Evolutionary conservation across 148 eudicot genomes (phyloP).

Genomic region (Limonium bicolor): DNA sequence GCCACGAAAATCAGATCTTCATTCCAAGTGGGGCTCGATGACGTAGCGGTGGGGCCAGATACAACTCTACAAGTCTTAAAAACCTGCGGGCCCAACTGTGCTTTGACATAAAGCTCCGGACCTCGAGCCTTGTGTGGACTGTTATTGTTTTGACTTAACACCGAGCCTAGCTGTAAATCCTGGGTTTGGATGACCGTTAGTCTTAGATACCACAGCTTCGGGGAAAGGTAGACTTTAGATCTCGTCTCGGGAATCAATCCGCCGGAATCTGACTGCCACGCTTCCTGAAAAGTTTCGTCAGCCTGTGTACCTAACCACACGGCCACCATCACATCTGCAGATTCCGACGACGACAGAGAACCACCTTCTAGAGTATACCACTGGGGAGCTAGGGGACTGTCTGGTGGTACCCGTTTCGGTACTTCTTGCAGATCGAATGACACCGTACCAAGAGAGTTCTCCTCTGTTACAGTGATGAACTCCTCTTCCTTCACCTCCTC

Average conservation of each 20-base stretch:
- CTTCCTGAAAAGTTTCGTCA: conserved; percentile 80
- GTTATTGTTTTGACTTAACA: conserved; percentile 11
- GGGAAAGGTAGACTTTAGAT: conserved; percentile 78
- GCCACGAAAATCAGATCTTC: conserved; percentile 78
- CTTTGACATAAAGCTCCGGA: conserved; percentile 43
- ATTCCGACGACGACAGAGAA: conserved; percentile 14
- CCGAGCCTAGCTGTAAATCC: conserved; percentile 57
- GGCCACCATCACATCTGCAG: conserved; percentile 62
- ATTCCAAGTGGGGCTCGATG: conserved; percentile 69
- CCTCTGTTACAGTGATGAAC: conserved; percentile 1
- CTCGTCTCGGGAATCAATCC: conserved; percentile 78
- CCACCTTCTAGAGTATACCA: conserved; percentile 74
- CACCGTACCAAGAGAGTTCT: conserved; percentile 42
- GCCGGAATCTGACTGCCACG: conserved; percentile 92
- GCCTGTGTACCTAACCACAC: conserved; percentile 96
- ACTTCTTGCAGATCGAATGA: conserved; percentile 69
- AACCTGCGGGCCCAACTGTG: conserved; percentile 58
- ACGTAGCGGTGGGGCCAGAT: conserved; percentile 16
- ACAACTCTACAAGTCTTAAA: conserved; percentile 48
- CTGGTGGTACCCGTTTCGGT: conserved; percentile 86
- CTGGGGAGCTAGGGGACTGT: conserved; percentile 86
- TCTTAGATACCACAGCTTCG: conserved; percentile 82
- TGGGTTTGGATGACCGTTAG: conserved; percentile 92
- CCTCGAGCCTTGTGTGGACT: conserved; percentile 2
- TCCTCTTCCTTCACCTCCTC: neutral